Evolutionary conservation across 805 yeast species (phyloP), one percentile per base, ranked within the genome.

Genomic region (Candida silvatica): DNA sequence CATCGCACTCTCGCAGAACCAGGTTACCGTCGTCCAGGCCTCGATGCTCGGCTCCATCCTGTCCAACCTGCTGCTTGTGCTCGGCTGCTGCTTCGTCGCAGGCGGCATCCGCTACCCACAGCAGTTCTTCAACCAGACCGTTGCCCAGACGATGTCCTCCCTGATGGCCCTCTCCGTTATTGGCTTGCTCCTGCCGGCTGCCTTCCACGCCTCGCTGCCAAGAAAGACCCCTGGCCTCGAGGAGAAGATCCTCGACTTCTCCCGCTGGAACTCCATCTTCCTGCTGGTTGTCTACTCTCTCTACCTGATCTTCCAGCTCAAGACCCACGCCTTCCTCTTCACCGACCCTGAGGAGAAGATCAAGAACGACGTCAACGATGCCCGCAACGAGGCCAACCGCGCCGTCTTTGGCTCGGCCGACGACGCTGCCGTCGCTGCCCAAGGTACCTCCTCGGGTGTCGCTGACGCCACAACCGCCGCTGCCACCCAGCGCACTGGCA

Each of bases 131-230:
- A 87, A 87, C 64, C 94, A 84, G 59, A 90, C 97, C 1, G 97
- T 88, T 6, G 98, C 98, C 4, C 97, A 92, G 61, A 88, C 97
- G 6, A 92, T 92, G 98, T 74, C 87, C 23, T 87, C 97, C 1
- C 68, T 92, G 44, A 74, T 92, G 76, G 94, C 94, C 2, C 76
- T 92, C 38, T 84, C 96, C 3, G 79, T 92, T 32, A 80, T 92
- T 26, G 88, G 95, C 2, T 67, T 92, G 48, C 61, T 92, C 52
- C 78, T 92, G 34, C 98, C 98, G 3, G 97, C 98, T 3, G 97
- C 97, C 0, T 92, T 90, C 71, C 86, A 83, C 49, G 85, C 94
- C 5, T 70, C 88, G 5, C 60, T 84, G 41, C 90, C 76, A 4
- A 41, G 47, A 17, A 50, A 55, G 16, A 46, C 52, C 6, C 37